Percentiles rank a stretch among this genome's conserved stretches.
phyloP scores from a whole-genome alignment of 2,329 filamentous ascomycete genomes.

The Paecilomyces variotii region DNA sequence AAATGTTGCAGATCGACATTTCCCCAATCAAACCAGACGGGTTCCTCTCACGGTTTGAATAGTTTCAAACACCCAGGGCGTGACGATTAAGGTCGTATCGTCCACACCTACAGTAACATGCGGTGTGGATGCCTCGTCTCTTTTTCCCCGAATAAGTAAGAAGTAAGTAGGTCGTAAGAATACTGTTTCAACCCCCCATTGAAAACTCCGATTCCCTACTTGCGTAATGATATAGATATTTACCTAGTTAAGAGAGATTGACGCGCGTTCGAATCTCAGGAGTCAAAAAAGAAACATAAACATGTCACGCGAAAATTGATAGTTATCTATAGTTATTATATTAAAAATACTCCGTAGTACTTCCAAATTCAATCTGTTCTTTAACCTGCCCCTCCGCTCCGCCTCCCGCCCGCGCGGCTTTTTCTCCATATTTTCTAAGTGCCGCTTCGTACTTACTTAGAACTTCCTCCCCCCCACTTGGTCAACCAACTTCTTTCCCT shows the following conservation, averaged over 20 bases:
- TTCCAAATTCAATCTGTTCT: too few relatives aligned
- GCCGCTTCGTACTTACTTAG: neutral
- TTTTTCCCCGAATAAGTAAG: neutral
- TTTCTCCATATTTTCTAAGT: slow-evolving; percentile 3
- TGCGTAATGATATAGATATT: neutral
- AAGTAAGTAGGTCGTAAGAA: neutral
- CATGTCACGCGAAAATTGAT: too few relatives aligned
- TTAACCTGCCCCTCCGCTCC: slow-evolving; percentile 2
- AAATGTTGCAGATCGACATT: neutral
- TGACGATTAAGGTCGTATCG: neutral
- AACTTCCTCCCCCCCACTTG: neutral
- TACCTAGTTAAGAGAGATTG: neutral
- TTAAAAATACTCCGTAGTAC: too few relatives aligned
- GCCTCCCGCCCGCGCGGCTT: neutral
- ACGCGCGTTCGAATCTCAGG: neutral
- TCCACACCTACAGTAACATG: neutral
- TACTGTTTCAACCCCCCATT: neutral
- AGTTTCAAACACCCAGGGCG: neutral
- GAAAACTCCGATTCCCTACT: neutral
- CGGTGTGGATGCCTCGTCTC: neutral
- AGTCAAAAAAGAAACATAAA: too few relatives aligned
- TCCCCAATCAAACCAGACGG: neutral
- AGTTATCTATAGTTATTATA: too few relatives aligned
- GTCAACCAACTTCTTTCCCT: neutral
- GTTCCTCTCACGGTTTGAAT: neutral